Percentiles rank a stretch among this genome's conserved stretches.
Evolutionary conservation across 2,329 filamentous ascomycete species (phyloP).

Genomic region (Pseudopyrenochaeta lycopersici): DNA sequence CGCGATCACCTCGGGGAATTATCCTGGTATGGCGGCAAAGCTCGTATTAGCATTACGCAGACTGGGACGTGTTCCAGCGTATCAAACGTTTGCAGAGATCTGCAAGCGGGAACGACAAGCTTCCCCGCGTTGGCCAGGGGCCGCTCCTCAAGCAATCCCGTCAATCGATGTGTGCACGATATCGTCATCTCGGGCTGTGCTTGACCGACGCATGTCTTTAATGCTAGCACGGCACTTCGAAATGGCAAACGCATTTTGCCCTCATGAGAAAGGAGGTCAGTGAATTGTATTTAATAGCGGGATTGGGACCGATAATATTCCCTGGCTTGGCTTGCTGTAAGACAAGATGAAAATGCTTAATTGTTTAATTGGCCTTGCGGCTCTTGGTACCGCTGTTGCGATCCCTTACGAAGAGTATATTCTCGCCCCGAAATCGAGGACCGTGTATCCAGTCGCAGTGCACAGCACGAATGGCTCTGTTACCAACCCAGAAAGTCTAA

Average conservation of each 20-base stretch:
- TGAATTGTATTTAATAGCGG: not conserved
- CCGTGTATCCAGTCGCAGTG: constrained; percentile 39
- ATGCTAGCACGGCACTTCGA: not conserved
- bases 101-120: not conserved
- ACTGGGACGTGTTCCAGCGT: too few relatives aligned
- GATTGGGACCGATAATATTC: too few relatives aligned
- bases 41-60: too few relatives aligned
- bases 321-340: too few relatives aligned
- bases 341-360: constrained; percentile 6
- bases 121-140: constrained; percentile 17
- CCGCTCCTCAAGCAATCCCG: not conserved
- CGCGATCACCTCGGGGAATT: not conserved
- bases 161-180: not conserved
- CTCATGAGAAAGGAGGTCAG: not conserved
- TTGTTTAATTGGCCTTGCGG: not conserved
- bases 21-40: not conserved
- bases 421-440: constrained; percentile 51
- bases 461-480: constrained; percentile 53
- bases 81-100: not conserved
- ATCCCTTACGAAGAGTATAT: constrained; percentile 53
- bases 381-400: constrained; percentile 5
- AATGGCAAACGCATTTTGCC: not conserved
- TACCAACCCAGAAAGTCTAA: constrained; percentile 44
- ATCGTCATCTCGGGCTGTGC: constrained; percentile 18
- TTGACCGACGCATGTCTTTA: constrained; percentile 3